Conservation (phyloP, 192 early-diverging fungal genomes). For the Coemansia sp. region DNA sequence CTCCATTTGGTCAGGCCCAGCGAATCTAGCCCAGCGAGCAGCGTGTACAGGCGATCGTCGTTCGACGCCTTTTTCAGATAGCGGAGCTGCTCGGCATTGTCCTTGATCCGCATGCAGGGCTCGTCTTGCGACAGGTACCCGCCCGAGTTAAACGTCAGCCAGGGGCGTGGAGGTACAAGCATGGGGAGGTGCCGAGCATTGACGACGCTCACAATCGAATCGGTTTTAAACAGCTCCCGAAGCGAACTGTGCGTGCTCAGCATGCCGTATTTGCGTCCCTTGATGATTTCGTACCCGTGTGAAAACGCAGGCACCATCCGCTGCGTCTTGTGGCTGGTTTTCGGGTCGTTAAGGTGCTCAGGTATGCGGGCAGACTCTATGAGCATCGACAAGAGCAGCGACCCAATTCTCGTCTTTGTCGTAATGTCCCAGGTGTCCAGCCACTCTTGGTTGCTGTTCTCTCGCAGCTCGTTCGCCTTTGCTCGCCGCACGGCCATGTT, state of each 20-base stretch:
- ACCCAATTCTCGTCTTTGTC: conserved; percentile 58
- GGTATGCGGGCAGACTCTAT: conserved; percentile 71
- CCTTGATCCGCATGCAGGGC: conserved; percentile 73
- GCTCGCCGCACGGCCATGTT: conserved; percentile 74
- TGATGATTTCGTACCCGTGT: conserved; percentile 61
- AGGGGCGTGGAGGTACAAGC: conserved; percentile 87
- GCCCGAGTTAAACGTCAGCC: conserved; percentile 81
- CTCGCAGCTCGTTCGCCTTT: conserved; percentile 57
- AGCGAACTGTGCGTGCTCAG: conserved; percentile 67
- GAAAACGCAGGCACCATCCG: conserved; percentile 74
- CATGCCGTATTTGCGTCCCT: conserved; percentile 69
- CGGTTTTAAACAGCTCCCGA: conserved; percentile 62
- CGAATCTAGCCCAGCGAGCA: conserved; percentile 79
- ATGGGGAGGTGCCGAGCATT: conserved; percentile 86
- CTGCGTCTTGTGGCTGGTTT: conserved; percentile 55
- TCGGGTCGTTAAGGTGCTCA: conserved; percentile 57
- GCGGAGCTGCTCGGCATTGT: conserved; percentile 66
- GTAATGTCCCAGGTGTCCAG: conserved; percentile 65
- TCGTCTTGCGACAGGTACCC: conserved; percentile 77
- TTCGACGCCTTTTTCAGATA: conserved; percentile 80
- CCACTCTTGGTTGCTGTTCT: conserved; percentile 58
- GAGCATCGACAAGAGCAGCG: conserved; percentile 59
- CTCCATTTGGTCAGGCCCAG: conserved; percentile 85
- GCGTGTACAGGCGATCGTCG: conserved; percentile 60
- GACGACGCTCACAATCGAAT: conserved; percentile 58